phyloP scores from a whole-genome alignment of 257 asterid species.

The Verbena officinalis region DNA sequence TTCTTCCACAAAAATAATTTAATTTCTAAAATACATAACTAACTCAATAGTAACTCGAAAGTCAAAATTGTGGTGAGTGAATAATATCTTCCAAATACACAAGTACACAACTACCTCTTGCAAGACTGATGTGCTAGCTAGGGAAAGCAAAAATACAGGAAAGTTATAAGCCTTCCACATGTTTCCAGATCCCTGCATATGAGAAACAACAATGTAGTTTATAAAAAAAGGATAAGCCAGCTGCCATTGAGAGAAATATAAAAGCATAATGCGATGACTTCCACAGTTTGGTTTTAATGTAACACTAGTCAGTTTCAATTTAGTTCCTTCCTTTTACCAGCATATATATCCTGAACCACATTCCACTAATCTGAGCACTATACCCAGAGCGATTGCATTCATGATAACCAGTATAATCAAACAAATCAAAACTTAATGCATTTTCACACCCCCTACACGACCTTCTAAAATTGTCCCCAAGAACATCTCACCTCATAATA shows the following conservation, averaged over 20 bases:
- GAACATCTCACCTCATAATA: constrained; percentile 18
- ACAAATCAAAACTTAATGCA: neutral
- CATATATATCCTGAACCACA: neutral
- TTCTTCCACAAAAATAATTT: neutral
- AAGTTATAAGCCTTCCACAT: constrained; percentile 95
- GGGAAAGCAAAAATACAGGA: constrained; percentile 90
- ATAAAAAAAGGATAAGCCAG: constrained; percentile 22
- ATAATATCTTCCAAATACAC: constrained; percentile 1
- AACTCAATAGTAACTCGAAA: constrained; percentile 5
- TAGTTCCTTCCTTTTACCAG: constrained; percentile 5
- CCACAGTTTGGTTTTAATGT: neutral
- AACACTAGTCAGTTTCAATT: neutral
- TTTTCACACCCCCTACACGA: neutral
- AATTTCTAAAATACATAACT: constrained; percentile 15
- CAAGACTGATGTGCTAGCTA: constrained; percentile 61
- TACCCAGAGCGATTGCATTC: constrained; percentile 6
- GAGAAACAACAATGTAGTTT: constrained; percentile 22
- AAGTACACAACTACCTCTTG: constrained; percentile 71
- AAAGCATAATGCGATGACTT: constrained; percentile 18
- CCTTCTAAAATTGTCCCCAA: constrained; percentile 2
- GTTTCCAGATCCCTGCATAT: constrained; percentile 92
- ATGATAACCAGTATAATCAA: neutral
- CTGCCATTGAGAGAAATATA: constrained; percentile 8
- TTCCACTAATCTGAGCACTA: neutral
- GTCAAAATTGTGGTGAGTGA: constrained; percentile 11